Evolutionary conservation across 345 rosid species (phyloP).

Genomic region (Stellera chamaejasme): DNA sequence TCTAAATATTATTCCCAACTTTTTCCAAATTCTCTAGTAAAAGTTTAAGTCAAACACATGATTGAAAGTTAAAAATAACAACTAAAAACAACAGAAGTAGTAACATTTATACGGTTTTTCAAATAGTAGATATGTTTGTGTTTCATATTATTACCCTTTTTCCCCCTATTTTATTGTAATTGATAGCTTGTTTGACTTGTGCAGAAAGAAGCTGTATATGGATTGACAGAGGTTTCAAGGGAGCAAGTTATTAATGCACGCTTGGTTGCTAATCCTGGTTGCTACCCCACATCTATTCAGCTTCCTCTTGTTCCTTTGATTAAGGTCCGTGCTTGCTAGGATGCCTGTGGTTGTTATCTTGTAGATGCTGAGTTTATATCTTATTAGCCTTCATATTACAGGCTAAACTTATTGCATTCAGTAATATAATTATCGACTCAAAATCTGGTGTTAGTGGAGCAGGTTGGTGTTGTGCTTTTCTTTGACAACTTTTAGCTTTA

Average conservation of each 20-base stretch:
- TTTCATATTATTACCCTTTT: no score
- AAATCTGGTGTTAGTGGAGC: slow-evolving; percentile 99
- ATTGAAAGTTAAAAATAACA: no score
- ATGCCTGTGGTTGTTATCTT: not conserved
- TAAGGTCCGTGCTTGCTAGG: slow-evolving; percentile 36
- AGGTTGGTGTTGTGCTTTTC: slow-evolving; percentile 37
- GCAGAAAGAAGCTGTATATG: slow-evolving; percentile 89
- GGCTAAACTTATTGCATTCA: slow-evolving; percentile 65
- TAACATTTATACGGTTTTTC: not conserved
- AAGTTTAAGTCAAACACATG: no score
- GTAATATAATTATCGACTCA: slow-evolving; percentile 71
- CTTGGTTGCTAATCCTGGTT: slow-evolving; percentile 96
- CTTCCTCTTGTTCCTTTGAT: slow-evolving; percentile 89
- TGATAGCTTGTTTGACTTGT: slow-evolving; percentile 15
- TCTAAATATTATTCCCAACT: no score
- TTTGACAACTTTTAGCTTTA: not conserved
- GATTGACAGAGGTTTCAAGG: slow-evolving; percentile 82
- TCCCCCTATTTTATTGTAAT: no score
- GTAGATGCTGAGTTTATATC: slow-evolving; percentile 5
- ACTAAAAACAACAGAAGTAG: no score
- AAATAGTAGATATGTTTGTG: not conserved
- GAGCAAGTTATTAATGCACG: slow-evolving; percentile 57
- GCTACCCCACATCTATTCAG: slow-evolving; percentile 95
- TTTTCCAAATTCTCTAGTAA: no score
- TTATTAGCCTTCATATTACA: slow-evolving; percentile 22